phyloP scores from a whole-genome alignment of 805 yeast species.

The Sungouiella thailandica region DNA sequence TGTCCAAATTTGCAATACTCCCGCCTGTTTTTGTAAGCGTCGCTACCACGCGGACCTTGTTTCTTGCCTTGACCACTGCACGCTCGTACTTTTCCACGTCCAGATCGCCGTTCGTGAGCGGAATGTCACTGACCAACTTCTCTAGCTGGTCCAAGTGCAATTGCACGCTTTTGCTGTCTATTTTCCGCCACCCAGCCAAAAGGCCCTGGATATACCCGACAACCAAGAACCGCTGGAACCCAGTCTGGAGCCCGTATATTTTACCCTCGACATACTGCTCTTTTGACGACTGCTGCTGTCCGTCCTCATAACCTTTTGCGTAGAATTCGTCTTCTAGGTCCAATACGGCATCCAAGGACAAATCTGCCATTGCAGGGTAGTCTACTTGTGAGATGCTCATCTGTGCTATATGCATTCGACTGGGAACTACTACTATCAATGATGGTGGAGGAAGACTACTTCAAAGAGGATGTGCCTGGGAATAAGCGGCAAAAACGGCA shows the following conservation, averaged over 20 bases:
- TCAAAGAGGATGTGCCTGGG: neutral
- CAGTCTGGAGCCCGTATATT: conserved; percentile 77
- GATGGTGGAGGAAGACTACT: neutral
- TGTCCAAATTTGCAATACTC: conserved; percentile 28
- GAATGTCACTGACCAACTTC: conserved; percentile 16
- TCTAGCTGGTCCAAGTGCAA: conserved; percentile 26
- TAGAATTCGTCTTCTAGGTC: conserved; percentile 60
- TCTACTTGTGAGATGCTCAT: neutral
- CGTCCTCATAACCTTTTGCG: conserved; percentile 67
- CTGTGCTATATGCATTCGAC: too few relatives aligned
- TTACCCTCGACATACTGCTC: conserved; percentile 72
- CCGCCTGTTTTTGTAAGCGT: conserved; percentile 22
- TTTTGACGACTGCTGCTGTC: conserved; percentile 52
- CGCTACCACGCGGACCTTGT: conserved; percentile 54
- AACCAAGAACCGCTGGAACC: conserved; percentile 63
- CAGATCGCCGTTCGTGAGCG: conserved; percentile 42
- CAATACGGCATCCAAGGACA: conserved; percentile 42
- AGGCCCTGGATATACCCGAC: conserved; percentile 65
- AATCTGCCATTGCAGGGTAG: conserved; percentile 20
- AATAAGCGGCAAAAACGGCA: neutral
- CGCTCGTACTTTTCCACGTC: conserved; percentile 55
- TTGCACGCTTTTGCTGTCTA: conserved; percentile 10
- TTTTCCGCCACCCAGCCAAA: conserved; percentile 31
- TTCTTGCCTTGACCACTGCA: conserved; percentile 49
- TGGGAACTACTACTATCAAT: too few relatives aligned